A percentile compares a stretch with the other conserved stretches of the same genome.
phyloP scores from a whole-genome alignment of 2,329 filamentous ascomycete species.

The Diaporthe vexans region DNA sequence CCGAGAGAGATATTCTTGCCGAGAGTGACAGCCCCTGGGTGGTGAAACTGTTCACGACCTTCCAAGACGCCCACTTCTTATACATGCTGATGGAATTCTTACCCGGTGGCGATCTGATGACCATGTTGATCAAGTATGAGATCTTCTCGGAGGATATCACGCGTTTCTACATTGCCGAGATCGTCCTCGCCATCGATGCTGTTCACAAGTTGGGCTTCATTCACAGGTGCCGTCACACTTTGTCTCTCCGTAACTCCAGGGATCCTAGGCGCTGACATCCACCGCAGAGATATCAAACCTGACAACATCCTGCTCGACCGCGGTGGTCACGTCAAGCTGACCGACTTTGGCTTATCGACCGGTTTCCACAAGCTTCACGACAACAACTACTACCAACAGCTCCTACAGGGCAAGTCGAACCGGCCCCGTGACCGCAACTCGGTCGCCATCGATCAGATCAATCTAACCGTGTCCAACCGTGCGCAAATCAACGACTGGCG shows the following conservation, averaged over 20 bases:
- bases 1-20: conserved; percentile 96
- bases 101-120: conserved; percentile 98
- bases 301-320: conserved; percentile 98
- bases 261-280: not conserved
- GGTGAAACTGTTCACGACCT: conserved; percentile 97
- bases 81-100: conserved; percentile 99
- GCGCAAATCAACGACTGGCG: conserved; percentile 99
- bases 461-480: conserved; percentile 96
- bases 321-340: conserved; percentile 97
- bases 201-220: conserved; percentile 99
- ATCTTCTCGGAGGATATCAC: conserved; percentile 99
- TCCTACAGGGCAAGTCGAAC: conserved; percentile 84
- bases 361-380: conserved; percentile 98
- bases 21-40: conserved; percentile 99
- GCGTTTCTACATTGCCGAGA: conserved; percentile 98
- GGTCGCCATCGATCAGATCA: conserved; percentile 97
- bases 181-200: conserved; percentile 97
- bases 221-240: conserved; percentile 79
- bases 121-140: conserved; percentile 99
- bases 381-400: conserved; percentile 97
- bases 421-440: conserved; percentile 88
- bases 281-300: conserved; percentile 91
- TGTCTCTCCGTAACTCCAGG: not conserved
- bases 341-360: conserved; percentile 97
- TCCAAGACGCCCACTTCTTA: conserved; percentile 95